Evolutionary conservation across 345 rosid genomes (phyloP).

Genomic region (Draba incana): DNA sequence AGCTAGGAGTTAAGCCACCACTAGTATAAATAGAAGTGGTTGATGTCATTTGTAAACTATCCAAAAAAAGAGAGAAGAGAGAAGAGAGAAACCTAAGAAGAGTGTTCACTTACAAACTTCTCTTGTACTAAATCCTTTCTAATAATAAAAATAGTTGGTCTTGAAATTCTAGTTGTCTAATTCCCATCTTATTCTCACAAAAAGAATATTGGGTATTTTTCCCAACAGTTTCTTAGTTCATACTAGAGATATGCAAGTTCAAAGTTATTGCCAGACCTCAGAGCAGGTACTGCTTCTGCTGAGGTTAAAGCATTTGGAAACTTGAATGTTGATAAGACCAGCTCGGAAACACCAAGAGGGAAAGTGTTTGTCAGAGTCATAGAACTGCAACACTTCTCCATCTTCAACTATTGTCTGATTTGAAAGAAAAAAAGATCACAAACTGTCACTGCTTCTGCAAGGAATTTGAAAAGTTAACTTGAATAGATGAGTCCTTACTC

Average conservation of each 20-base stretch:
- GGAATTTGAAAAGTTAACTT: not conserved
- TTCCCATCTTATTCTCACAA: too few species aligned
- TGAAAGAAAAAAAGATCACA: constrained; percentile 6
- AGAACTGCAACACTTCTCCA: constrained; percentile 89
- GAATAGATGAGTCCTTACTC: constrained; percentile 46
- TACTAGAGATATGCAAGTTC: not conserved
- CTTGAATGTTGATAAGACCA: constrained; percentile 91
- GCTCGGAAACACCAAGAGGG: constrained; percentile 99
- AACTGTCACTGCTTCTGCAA: constrained; percentile 17
- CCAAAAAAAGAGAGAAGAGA: too few species aligned
- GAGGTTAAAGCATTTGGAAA: constrained; percentile 92
- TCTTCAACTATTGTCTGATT: constrained; percentile 80
- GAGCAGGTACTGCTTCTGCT: constrained; percentile 79
- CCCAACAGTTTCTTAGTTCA: too few species aligned
- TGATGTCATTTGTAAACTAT: too few species aligned
- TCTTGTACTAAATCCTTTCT: too few species aligned
- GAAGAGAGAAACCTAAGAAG: too few species aligned
- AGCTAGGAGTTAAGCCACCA: too few species aligned
- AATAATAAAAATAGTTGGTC: too few species aligned
- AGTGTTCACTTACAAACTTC: too few species aligned
- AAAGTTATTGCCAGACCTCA: constrained; percentile 54
- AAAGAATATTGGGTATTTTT: too few species aligned
- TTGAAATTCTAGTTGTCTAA: too few species aligned
- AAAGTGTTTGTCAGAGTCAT: constrained; percentile 77
- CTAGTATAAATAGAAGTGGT: too few species aligned